These are phyloP conservation scores for Microbotryum intermedium DNA, from an alignment of 1,284 basidiomycete genomes.

Conservation along the genomic window DNA sequence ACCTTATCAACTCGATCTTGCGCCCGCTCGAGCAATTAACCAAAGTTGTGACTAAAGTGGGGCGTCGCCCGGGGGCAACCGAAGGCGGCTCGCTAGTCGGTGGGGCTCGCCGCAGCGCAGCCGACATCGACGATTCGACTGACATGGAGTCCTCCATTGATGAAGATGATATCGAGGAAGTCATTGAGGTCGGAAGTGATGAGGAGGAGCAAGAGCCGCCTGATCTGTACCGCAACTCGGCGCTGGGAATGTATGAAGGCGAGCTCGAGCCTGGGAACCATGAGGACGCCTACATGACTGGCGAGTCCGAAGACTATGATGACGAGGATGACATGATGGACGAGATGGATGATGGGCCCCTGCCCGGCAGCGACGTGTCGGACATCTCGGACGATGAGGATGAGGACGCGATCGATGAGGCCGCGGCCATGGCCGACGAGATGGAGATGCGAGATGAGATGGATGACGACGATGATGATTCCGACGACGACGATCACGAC, in stretches of 20 bases:
- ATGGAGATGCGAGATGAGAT: neutral
- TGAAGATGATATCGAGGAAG: constrained; percentile 45
- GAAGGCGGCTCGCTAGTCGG: constrained; percentile 43
- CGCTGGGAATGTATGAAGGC: constrained; percentile 75
- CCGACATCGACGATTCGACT: constrained; percentile 34
- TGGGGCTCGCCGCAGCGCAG: neutral
- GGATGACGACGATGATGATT: constrained; percentile 15
- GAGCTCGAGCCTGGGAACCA: constrained; percentile 35
- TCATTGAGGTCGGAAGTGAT: constrained; percentile 50
- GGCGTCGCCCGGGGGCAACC: constrained; percentile 60
- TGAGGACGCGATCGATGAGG: constrained; percentile 10
- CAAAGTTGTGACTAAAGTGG: constrained; percentile 96
- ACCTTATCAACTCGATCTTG: constrained; percentile 74
- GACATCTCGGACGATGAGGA: constrained; percentile 33
- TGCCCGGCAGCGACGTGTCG: constrained; percentile 26
- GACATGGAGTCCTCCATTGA: constrained; percentile 46
- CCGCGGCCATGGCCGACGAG: constrained; percentile 7
- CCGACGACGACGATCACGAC: constrained; percentile 15
- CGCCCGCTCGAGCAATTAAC: constrained; percentile 87
- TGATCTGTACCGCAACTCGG: constrained; percentile 92
- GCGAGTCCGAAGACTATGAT: constrained; percentile 34
- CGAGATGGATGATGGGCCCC: constrained; percentile 19
- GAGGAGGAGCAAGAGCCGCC: constrained; percentile 61
- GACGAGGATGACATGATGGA: constrained; percentile 44
- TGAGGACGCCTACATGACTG: constrained; percentile 33